Evolutionary conservation across 2,329 filamentous ascomycete species (phyloP).

Genomic region (Cladobotryum protrusum): DNA sequence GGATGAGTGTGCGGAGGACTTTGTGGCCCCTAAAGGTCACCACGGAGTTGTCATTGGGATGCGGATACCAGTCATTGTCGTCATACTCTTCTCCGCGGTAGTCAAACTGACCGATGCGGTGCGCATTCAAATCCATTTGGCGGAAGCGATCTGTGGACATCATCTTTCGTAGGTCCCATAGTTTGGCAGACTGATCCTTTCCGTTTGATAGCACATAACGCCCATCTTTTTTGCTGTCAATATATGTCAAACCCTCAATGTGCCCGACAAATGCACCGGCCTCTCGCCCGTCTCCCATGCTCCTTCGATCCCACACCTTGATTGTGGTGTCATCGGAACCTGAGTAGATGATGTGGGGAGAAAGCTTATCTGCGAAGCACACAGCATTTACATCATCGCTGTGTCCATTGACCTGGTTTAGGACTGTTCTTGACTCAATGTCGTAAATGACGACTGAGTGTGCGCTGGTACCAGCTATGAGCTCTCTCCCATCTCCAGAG

Average conservation of each 20-base stretch:
- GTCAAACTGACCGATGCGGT: slow-evolving; percentile 58
- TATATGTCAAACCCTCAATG: slow-evolving; percentile 60
- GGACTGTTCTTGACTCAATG: slow-evolving; percentile 69
- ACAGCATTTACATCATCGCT: slow-evolving; percentile 91
- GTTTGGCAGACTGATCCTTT: slow-evolving; percentile 95
- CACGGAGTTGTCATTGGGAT: slow-evolving; percentile 80
- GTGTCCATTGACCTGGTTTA: slow-evolving; percentile 74
- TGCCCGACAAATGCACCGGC: slow-evolving; percentile 62
- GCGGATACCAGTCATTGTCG: slow-evolving; percentile 51
- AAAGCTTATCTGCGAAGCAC: slow-evolving; percentile 83
- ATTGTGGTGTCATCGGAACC: slow-evolving; percentile 91
- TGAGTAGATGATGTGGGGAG: slow-evolving; percentile 91
- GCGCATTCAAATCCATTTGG: slow-evolving; percentile 47
- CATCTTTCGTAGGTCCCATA: slow-evolving; percentile 92
- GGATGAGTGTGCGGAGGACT: slow-evolving; percentile 82
- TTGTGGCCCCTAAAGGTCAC: slow-evolving; percentile 91
- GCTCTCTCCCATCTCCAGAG: slow-evolving; percentile 81
- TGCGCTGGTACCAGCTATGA: slow-evolving; percentile 81
- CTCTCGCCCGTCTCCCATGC: slow-evolving; percentile 75
- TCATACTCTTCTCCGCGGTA: slow-evolving; percentile 66
- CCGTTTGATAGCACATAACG: slow-evolving; percentile 87
- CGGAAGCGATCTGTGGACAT: slow-evolving; percentile 64
- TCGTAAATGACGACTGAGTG: slow-evolving; percentile 84
- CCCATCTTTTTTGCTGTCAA: slow-evolving; percentile 64
- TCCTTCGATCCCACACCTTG: slow-evolving; percentile 93